phyloP scores from a whole-genome alignment of 257 asterid species.

The Nicotiana undulata region DNA sequence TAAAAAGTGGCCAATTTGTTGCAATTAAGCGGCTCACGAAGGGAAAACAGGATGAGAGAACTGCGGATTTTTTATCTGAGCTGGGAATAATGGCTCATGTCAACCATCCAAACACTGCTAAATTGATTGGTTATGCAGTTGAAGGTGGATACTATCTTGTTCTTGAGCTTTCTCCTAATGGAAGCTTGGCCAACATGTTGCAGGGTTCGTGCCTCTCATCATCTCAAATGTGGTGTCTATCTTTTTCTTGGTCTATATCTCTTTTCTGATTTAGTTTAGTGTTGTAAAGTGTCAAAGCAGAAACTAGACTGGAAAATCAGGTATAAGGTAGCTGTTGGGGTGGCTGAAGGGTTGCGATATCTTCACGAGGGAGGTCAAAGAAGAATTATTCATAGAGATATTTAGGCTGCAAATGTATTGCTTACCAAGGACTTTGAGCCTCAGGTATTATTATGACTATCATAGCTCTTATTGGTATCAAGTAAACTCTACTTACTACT shows the following conservation, averaged over 20 bases:
- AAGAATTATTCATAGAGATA: slow-evolving; percentile 81
- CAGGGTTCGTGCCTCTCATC: not conserved
- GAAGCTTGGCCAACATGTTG: slow-evolving; percentile 70
- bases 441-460: slow-evolving; percentile 33
- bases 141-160: slow-evolving; percentile 81
- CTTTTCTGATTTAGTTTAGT: not conserved
- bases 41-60: slow-evolving; percentile 55
- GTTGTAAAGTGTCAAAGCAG: slow-evolving; percentile 45
- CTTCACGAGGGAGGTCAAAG: slow-evolving; percentile 88
- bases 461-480: too few species aligned
- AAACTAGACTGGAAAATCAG: slow-evolving; percentile 58
- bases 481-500: too few species aligned
- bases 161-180: slow-evolving; percentile 84
- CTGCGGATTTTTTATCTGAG: slow-evolving; percentile 64
- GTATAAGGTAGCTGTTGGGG: slow-evolving; percentile 67
- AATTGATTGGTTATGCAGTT: slow-evolving; percentile 76
- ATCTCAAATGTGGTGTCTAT: not conserved
- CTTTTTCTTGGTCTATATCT: not conserved
- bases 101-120: slow-evolving; percentile 85
- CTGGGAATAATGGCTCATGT: slow-evolving; percentile 94
- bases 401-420: slow-evolving; percentile 91
- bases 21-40: slow-evolving; percentile 64
- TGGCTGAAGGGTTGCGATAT: slow-evolving; percentile 67
- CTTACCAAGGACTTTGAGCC: slow-evolving; percentile 82
- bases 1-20: slow-evolving; percentile 55